Conservation (phyloP, 108 stramenopile genomes). For the Nitzschia sp. region DNA sequence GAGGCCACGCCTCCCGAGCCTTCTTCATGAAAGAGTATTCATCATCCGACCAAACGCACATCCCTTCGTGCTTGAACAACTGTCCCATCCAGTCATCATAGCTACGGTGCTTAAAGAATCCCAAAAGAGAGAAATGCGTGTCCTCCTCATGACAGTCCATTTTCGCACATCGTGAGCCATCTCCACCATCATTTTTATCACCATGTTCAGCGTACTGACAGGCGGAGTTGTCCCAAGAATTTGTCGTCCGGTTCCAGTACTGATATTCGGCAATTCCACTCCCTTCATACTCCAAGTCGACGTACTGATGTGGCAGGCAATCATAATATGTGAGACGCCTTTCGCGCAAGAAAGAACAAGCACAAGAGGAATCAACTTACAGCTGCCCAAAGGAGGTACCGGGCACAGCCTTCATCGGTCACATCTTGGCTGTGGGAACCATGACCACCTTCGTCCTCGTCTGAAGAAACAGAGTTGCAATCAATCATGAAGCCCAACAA, state of each 20-base stretch:
- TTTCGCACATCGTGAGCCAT: constrained; percentile 48
- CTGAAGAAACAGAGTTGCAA: constrained; percentile 30
- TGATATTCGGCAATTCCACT: constrained; percentile 62
- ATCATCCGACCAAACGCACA: constrained; percentile 61
- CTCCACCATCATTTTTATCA: too few relatives aligned
- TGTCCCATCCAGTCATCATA: constrained; percentile 72
- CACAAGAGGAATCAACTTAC: constrained; percentile 30
- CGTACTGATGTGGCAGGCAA: constrained; percentile 35
- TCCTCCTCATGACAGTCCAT: constrained; percentile 72
- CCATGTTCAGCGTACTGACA: constrained; percentile 28
- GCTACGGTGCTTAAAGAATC: constrained; percentile 64
- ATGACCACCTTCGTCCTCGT: constrained; percentile 17
- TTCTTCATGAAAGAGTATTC: constrained; percentile 48
- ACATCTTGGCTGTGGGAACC: constrained; percentile 6
- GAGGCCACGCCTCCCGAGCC: constrained; percentile 40
- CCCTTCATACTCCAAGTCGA: constrained; percentile 60
- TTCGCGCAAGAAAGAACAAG: constrained; percentile 1
- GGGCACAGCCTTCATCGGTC: constrained; percentile 33
- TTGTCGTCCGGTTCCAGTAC: constrained; percentile 42
- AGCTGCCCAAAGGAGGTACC: constrained; percentile 64
- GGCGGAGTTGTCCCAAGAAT: constrained; percentile 42
- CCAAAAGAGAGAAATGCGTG: constrained; percentile 53
- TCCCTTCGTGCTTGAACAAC: constrained; percentile 73
- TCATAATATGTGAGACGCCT: neutral
- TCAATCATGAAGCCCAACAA: constrained; percentile 62